Base-by-base conservation (phyloP, 2,329 filamentous ascomycete species). In the Phialemonium atrogriseum region DNA sequence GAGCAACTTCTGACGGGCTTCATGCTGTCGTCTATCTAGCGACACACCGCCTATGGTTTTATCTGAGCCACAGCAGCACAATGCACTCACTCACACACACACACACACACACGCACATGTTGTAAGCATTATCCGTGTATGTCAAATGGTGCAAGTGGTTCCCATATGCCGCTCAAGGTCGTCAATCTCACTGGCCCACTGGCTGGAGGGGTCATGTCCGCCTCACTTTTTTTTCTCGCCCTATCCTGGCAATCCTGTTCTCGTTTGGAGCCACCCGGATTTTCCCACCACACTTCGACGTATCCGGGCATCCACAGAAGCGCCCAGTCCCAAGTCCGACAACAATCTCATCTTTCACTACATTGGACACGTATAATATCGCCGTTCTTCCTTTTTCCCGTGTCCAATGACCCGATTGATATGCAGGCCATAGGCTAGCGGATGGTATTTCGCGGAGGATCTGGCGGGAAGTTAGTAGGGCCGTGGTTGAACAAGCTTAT, bases 211-310 rank as follows among this genome's bases (percentile, higher is more conserved):
- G 9, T 23, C 18, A 29, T 20, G 43, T 39, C 32, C 45, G 45
- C 45, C 45, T 48, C 45, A 48, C 43, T 44, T 46, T 44, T 35
- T 35, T 36, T 29, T 19, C 30, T 35, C 25, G 17, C 24, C 32
- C 17, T 23, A 17, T n/a, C 35, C 27, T 21, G 20, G 10, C 31
- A 32, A 19, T 19, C 25, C 10, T n/a, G n/a, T n/a, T n/a, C n/a
- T n/a, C n/a, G n/a, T n/a, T n/a, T n/a, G n/a, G n/a, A n/a, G n/a
- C n/a, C n/a, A n/a, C n/a, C n/a, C n/a, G n/a, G n/a, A n/a, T n/a
- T n/a, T n/a, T n/a, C n/a, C n/a, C n/a, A n/a, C n/a, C n/a, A n/a
- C n/a, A n/a, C n/a, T n/a, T n/a, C n/a, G n/a, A n/a, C n/a, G n/a
- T n/a, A n/a, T n/a, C n/a, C n/a, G n/a, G n/a, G n/a, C n/a, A n/a